A percentile compares a stretch with the other conserved stretches of the same genome.
Evolutionary conservation across 371 early-diverging fungal genomes (phyloP).

Genomic region (Syncephalastrum monosporum): DNA sequence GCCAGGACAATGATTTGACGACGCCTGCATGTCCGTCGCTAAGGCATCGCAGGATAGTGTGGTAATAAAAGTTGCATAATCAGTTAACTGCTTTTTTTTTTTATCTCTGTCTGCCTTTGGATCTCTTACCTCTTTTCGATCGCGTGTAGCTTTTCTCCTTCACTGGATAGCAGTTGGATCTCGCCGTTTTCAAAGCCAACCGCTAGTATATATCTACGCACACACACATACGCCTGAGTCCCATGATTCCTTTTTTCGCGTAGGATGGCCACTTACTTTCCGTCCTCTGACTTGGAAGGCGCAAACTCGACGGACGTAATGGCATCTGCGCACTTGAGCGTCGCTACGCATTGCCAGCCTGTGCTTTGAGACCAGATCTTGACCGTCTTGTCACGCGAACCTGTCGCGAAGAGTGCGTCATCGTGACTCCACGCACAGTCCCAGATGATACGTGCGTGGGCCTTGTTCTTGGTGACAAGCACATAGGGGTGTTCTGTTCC

Average conservation of each 20-base stretch:
- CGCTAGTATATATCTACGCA: slow-evolving; percentile 73
- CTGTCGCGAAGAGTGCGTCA: slow-evolving; percentile 83
- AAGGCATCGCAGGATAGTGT: not conserved
- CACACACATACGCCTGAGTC: slow-evolving; percentile 2
- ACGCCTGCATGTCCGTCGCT: slow-evolving; percentile 48
- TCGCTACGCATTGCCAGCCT: slow-evolving; percentile 46
- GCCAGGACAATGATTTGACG: slow-evolving; percentile 69
- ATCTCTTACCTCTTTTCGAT: slow-evolving; percentile 48
- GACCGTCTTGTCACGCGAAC: slow-evolving; percentile 88
- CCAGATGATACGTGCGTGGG: slow-evolving; percentile 96
- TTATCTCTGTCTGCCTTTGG: slow-evolving; percentile 2
- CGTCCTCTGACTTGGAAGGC: slow-evolving; percentile 35
- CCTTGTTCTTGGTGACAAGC: slow-evolving; percentile 66
- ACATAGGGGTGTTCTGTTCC: slow-evolving; percentile 49
- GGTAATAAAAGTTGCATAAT: not conserved
- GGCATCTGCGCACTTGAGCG: slow-evolving; percentile 69
- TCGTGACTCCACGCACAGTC: slow-evolving; percentile 82
- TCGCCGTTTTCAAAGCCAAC: slow-evolving; percentile 83
- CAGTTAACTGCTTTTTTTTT: slow-evolving; percentile 6
- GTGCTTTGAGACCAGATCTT: slow-evolving; percentile 70
- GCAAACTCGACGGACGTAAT: slow-evolving; percentile 85
- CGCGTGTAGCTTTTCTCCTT: slow-evolving; percentile 15
- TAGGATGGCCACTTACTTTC: slow-evolving; percentile 24
- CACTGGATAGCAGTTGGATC: slow-evolving; percentile 53
- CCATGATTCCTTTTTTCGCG: too few species aligned